These are phyloP conservation scores for Cyamopsis tetragonoloba DNA, from an alignment of 306 rosid species.

Conservation along the genomic window DNA sequence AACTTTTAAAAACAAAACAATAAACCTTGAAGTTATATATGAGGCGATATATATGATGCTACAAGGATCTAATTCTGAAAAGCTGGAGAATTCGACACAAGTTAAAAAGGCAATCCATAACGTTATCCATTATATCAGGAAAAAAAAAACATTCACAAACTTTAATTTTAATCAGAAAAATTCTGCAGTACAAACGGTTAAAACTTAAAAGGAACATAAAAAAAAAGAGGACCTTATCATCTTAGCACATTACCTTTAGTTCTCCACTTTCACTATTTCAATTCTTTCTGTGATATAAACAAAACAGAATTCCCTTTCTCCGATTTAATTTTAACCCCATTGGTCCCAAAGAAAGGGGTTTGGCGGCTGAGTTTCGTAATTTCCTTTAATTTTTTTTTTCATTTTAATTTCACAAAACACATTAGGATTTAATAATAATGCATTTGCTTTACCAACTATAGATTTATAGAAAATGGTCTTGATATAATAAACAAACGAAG, in stretches of 20 bases:
- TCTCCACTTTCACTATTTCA: slow-evolving; percentile 32
- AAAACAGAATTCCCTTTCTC: neutral
- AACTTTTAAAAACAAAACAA: neutral
- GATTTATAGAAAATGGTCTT: neutral
- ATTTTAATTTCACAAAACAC: slow-evolving; percentile 24
- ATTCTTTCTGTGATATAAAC: slow-evolving; percentile 21
- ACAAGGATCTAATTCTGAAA: slow-evolving; percentile 27
- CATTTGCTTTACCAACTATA: slow-evolving; percentile 24
- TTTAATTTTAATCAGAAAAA: slow-evolving; percentile 10
- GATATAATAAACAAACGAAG: neutral
- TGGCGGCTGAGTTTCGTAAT: slow-evolving; percentile 2
- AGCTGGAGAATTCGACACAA: slow-evolving; percentile 15
- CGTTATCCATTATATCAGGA: slow-evolving; percentile 11
- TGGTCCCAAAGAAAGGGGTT: slow-evolving; percentile 9
- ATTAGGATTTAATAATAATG: slow-evolving; percentile 25
- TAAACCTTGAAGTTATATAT: neutral
- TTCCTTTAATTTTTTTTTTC: slow-evolving; percentile 16
- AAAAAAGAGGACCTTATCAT: slow-evolving; percentile 29
- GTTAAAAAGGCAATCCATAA: neutral
- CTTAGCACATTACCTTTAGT: slow-evolving; percentile 24
- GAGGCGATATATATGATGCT: neutral
- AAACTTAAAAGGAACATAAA: slow-evolving; percentile 12
- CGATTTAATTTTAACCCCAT: slow-evolving; percentile 19
- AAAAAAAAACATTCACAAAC: neutral
- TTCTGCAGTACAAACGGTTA: slow-evolving; percentile 10